phyloP scores from a whole-genome alignment of 805 yeast species.

The Komagataella pseudopastoris region DNA sequence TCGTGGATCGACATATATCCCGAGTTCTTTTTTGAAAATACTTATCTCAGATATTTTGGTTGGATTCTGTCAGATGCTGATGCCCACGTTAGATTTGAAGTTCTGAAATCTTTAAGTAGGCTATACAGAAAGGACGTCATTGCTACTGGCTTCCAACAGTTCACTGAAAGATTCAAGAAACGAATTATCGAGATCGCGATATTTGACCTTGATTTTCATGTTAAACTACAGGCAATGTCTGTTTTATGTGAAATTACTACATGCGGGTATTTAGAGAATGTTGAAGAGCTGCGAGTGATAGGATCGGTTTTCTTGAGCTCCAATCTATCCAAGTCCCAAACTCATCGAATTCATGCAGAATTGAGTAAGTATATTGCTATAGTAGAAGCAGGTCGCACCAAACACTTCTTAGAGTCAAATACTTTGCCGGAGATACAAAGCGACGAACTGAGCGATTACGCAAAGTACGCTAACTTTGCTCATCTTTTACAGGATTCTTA shows the following conservation, averaged over 20 bases:
- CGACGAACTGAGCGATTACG: slow-evolving; percentile 14
- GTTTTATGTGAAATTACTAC: slow-evolving; percentile 42
- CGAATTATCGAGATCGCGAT: slow-evolving; percentile 53
- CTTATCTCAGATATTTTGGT: slow-evolving; percentile 66
- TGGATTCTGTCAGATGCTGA: slow-evolving; percentile 73
- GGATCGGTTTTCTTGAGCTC: slow-evolving; percentile 24
- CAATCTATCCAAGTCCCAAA: background rate
- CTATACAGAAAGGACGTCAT: slow-evolving; percentile 28
- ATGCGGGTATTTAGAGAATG: slow-evolving; percentile 51
- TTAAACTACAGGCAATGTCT: slow-evolving; percentile 34
- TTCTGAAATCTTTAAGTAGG: slow-evolving; percentile 37
- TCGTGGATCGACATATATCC: slow-evolving; percentile 63
- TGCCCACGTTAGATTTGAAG: slow-evolving; percentile 49
- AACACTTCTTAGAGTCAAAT: slow-evolving; percentile 22
- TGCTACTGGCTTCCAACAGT: slow-evolving; percentile 60
- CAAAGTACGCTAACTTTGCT: slow-evolving; percentile 16
- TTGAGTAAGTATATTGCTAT: slow-evolving; percentile 39
- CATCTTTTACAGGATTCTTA: slow-evolving; percentile 16
- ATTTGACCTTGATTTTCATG: slow-evolving; percentile 40
- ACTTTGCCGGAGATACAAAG: slow-evolving; percentile 9
- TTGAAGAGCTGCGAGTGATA: slow-evolving; percentile 32
- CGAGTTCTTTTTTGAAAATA: slow-evolving; percentile 53
- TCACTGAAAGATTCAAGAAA: slow-evolving; percentile 58
- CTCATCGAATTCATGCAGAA: slow-evolving; percentile 24
- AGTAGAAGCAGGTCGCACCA: slow-evolving; percentile 25